Evolutionary conservation across 768 basidiomycete genomes (phyloP).

Genomic region (Amanita subjunquillea): DNA sequence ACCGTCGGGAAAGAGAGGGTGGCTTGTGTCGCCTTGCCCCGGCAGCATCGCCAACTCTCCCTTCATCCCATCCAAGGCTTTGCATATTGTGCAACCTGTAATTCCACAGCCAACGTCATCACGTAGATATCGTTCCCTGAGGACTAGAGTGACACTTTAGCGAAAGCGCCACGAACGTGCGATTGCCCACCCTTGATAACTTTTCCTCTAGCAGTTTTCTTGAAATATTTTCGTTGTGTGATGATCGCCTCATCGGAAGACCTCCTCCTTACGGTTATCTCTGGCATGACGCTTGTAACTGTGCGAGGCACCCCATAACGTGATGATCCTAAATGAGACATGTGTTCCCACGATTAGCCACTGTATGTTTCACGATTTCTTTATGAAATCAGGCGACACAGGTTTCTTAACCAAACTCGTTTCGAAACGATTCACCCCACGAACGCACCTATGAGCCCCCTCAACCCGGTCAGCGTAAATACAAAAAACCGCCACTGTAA

Average conservation of each 20-base stretch:
- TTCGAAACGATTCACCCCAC: too few species aligned
- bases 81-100: conserved; percentile 56
- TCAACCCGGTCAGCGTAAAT: too few species aligned
- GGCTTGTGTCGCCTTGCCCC: conserved; percentile 41
- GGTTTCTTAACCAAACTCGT: too few species aligned
- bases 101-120: conserved; percentile 89
- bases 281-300: conserved; percentile 7
- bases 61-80: conserved; percentile 5
- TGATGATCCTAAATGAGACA: background rate
- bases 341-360: too few species aligned
- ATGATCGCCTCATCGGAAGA: conserved; percentile 59
- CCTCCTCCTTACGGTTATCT: conserved; percentile 68
- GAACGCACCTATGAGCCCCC: too few species aligned
- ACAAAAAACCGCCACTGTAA: too few species aligned
- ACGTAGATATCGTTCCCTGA: conserved; percentile 89
- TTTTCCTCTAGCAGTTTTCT: conserved; percentile 89
- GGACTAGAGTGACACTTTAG: conserved; percentile 36
- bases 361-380: too few species aligned
- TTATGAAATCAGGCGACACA: too few species aligned
- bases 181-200: conserved; percentile 73
- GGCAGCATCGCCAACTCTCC: conserved; percentile 30
- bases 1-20: conserved; percentile 48
- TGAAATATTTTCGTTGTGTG: conserved; percentile 89
- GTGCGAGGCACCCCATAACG: background rate
- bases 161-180: background rate